phyloP scores from a whole-genome alignment of 1,139 yeast species.

The Lipomyces yarrowii region DNA sequence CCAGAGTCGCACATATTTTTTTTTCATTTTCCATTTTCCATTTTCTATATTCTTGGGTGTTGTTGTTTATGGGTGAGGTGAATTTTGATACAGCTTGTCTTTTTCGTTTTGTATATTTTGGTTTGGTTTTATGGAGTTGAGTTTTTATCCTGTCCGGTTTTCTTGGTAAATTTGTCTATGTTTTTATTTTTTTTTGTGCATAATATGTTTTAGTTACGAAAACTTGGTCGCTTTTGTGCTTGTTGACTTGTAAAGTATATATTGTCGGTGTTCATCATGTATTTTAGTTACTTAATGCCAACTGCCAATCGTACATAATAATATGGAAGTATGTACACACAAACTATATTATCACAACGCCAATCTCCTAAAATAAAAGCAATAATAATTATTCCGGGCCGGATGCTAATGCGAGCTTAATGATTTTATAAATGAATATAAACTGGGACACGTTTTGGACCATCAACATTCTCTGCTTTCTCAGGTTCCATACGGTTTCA shows the following conservation, averaged over 20 bases:
- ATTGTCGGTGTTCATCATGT: not conserved
- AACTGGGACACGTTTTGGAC: constrained; percentile 65
- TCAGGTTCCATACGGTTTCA: constrained; percentile 49
- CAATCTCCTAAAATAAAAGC: not conserved
- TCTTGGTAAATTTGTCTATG: not conserved
- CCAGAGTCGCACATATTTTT: not conserved
- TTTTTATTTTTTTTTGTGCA: not conserved
- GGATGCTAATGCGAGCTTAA: constrained; percentile 6
- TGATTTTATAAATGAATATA: constrained; percentile 49
- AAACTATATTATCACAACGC: not conserved
- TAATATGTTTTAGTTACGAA: not conserved
- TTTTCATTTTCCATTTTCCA: not conserved
- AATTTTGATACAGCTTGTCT: not conserved
- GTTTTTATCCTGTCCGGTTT: not conserved
- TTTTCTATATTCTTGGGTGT: not conserved
- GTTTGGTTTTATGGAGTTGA: not conserved
- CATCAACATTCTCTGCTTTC: constrained; percentile 65
- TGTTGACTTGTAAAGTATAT: constrained; percentile 1
- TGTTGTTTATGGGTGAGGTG: not conserved
- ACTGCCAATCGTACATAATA: not conserved
- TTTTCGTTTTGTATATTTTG: not conserved
- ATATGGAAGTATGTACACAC: not conserved
- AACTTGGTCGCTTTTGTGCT: constrained; percentile 1
- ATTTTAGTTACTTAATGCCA: not conserved
- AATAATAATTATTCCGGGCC: not conserved